A percentile compares a stretch with the other conserved stretches of the same genome.
phyloP scores from a whole-genome alignment of 305 asterid genomes.

The Fraxinus albicans region DNA sequence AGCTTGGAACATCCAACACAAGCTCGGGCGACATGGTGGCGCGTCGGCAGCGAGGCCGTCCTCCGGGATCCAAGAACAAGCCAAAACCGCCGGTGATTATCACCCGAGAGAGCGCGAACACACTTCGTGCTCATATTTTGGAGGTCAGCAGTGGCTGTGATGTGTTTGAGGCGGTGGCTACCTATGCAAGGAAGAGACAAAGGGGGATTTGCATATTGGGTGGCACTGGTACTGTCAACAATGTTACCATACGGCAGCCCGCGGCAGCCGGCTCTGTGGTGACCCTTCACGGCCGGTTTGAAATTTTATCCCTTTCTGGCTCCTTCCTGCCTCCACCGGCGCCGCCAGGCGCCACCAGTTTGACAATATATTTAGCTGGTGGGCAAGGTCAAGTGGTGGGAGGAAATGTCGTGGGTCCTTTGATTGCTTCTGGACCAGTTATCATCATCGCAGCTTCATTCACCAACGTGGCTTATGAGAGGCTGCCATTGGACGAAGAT shows the following conservation, averaged over 20 bases:
- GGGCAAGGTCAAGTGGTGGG: slow-evolving; percentile 58
- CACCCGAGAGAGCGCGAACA: slow-evolving; percentile 48
- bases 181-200: slow-evolving; percentile 43
- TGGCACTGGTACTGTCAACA: slow-evolving; percentile 44
- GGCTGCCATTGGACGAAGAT: slow-evolving; percentile 48
- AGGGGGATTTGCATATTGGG: slow-evolving; percentile 44
- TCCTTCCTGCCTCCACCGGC: slow-evolving; percentile 53
- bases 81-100: slow-evolving; percentile 48
- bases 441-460: slow-evolving; percentile 43
- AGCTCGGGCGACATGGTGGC: slow-evolving; percentile 28
- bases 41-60: slow-evolving; percentile 47
- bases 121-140: slow-evolving; percentile 45
- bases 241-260: slow-evolving; percentile 45
- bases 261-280: slow-evolving; percentile 41
- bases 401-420: slow-evolving; percentile 48
- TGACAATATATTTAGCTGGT: slow-evolving; percentile 40
- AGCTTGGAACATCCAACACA: slow-evolving; percentile 10
- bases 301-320: slow-evolving; percentile 44
- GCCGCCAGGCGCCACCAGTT: slow-evolving; percentile 53
- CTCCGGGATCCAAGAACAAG: slow-evolving; percentile 47
- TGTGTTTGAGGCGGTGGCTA: slow-evolving; percentile 44
- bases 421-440: slow-evolving; percentile 48
- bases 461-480: slow-evolving; percentile 50
- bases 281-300: slow-evolving; percentile 45
- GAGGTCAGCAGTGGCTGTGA: slow-evolving; percentile 44